phyloP scores from a whole-genome alignment of 208 protist genomes.

The Tetramitus jugosus region DNA sequence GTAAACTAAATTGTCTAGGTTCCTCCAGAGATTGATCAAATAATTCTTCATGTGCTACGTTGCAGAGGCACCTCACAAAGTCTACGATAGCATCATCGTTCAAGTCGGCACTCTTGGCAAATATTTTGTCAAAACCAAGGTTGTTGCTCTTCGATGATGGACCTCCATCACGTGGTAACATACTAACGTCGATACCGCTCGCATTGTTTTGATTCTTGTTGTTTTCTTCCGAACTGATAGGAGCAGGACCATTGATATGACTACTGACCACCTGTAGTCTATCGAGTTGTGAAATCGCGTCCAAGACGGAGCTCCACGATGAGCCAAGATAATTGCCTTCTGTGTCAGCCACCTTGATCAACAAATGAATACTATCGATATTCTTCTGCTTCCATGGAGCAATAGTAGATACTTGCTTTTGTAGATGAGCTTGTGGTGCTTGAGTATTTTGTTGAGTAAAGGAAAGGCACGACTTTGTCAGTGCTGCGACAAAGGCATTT shows the following conservation, averaged over 20 bases:
- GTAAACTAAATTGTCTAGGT: constrained; percentile 52
- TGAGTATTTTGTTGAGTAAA: no score
- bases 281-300: constrained; percentile 60
- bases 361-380: constrained; percentile 56
- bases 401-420: constrained; percentile 36
- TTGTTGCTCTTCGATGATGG: not conserved
- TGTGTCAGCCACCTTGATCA: constrained; percentile 52
- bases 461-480: no score
- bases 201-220: not conserved
- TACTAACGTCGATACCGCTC: not conserved
- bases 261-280: constrained; percentile 46
- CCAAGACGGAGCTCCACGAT: constrained; percentile 52
- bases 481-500: constrained; percentile 16
- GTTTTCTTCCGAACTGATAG: not conserved
- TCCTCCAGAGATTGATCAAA: not conserved
- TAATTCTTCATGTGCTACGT: constrained; percentile 57
- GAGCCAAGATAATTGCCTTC: constrained; percentile 60
- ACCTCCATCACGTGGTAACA: not conserved
- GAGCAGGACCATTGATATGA: not conserved
- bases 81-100: constrained; percentile 52
- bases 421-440: not conserved
- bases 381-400: constrained; percentile 63
- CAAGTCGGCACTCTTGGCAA: constrained; percentile 44
- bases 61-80: constrained; percentile 60
- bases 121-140: constrained; percentile 53